Evolutionary conservation across 2,329 filamentous ascomycete species (phyloP), one percentile per base, ranked within the genome.

Genomic region (Acarospora socialis): DNA sequence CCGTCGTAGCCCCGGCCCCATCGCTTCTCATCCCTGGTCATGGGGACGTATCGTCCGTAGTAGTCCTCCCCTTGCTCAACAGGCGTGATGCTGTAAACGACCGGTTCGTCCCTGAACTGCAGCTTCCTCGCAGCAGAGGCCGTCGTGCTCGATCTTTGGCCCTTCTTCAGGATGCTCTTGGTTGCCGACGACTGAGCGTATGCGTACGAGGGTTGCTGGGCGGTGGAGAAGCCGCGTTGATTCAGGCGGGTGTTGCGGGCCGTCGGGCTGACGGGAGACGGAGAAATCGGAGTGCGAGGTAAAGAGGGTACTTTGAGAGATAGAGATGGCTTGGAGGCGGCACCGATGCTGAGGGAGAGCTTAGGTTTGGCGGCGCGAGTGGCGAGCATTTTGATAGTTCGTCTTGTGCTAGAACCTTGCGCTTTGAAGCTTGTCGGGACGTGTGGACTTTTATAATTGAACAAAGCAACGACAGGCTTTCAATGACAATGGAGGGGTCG

Each of bases 91-190:
- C 55, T 59, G 45, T 63, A 51, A 15, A 65, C 53, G 14, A 52
- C 57, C 3, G 60, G 60, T 4, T 57, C 55, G 21, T 51, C 53
- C 1, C 41, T 39, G 43, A 64, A 64, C 28, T 60, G 53, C 28
- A 63, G 55, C 27, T 51, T 52, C 39, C 60, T 60, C 19, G 28
- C 39, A 17, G 30, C 35, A 35, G 26, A 40, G 21, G 25, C 37
- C 30, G 9, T 32, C 1, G 41, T 36, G 3, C 28, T 14, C 34
- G 35, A 32, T 27, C n/a, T n/a, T 3, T 47, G 35, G 4, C 51
- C 46, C 45, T 61, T 63, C 51, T 63, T 64, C 34, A 64, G 53
- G 34, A 65, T 63, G 42, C 59, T 59, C 47, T 61, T 61, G 14
- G 57, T 54, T 1, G 54, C 53, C 43, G 59, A 56, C 13, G 53